Percentiles rank a stretch among this genome's conserved stretches.
phyloP scores from a whole-genome alignment of 371 early-diverging fungal genomes.

The Fennellomyces sp. region DNA sequence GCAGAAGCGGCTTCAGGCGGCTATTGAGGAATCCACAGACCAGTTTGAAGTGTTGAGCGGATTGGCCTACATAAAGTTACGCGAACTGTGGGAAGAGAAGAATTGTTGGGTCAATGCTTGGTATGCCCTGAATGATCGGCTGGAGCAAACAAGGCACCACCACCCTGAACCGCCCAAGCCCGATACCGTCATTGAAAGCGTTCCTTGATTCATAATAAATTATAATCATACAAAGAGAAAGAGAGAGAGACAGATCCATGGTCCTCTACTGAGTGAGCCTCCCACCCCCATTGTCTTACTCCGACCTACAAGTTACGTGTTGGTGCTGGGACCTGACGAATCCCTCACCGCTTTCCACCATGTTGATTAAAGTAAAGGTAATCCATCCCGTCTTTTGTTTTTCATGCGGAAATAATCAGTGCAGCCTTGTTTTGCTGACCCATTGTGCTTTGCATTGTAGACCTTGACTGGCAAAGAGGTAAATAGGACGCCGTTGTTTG shows the following conservation, averaged over 20 bases:
- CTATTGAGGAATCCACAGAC: constrained; percentile 49
- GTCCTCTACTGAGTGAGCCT: too few relatives aligned
- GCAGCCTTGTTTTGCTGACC: too few relatives aligned
- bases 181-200: neutral
- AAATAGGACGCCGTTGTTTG: constrained; percentile 13
- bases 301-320: neutral
- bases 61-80: constrained; percentile 54
- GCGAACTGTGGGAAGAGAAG: constrained; percentile 54
- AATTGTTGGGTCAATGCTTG: constrained; percentile 39
- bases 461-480: constrained; percentile 95
- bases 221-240: too few relatives aligned
- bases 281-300: too few relatives aligned
- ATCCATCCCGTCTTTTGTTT: too few relatives aligned
- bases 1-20: constrained; percentile 42
- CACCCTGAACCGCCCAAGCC: neutral
- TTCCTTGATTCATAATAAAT: too few relatives aligned
- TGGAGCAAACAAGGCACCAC: neutral
- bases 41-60: constrained; percentile 57
- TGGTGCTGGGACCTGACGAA: too few relatives aligned
- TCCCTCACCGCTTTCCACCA: neutral
- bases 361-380: neutral
- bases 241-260: too few relatives aligned
- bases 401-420: too few relatives aligned
- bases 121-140: constrained; percentile 20
- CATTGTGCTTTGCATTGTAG: too few relatives aligned